phyloP scores from a whole-genome alignment of 768 basidiomycete species.

The Brasilioporus rufonigricans region DNA sequence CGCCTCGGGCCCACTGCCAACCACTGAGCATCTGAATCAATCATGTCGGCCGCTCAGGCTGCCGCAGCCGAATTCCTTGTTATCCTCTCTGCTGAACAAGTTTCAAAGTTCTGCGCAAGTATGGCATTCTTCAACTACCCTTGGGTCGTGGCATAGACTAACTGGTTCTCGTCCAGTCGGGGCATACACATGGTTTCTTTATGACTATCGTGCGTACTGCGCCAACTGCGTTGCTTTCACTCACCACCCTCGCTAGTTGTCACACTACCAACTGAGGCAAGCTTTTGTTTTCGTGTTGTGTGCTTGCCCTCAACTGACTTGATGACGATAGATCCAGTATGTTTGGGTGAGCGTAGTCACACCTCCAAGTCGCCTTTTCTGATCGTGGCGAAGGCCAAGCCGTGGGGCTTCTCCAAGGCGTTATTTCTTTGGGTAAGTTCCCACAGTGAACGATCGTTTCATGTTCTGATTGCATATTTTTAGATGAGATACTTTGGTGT shows the following conservation, averaged over 20 bases:
- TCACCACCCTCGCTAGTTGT: not conserved
- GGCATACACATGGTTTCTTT: not conserved
- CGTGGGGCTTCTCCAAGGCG: not conserved
- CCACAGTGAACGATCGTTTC: not conserved
- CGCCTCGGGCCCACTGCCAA: not conserved
- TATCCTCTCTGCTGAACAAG: not conserved
- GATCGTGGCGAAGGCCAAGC: not conserved
- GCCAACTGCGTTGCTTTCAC: not conserved
- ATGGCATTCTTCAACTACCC: not conserved
- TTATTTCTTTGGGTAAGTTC: not conserved
- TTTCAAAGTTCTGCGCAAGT: not conserved
- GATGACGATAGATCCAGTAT: not conserved
- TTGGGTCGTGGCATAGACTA: not conserved
- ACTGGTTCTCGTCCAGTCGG: not conserved
- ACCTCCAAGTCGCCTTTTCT: not conserved
- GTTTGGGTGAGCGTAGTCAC: not conserved
- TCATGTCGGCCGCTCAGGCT: not conserved
- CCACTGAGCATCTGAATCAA: not conserved
- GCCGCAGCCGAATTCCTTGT: not conserved
- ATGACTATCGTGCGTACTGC: not conserved
- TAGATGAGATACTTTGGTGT: not conserved
- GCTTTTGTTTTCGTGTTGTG: not conserved
- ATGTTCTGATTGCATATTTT: not conserved
- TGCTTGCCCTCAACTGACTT: not conserved
- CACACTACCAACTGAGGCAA: not conserved